A percentile compares a stretch with the other conserved stretches of the same genome.
These are phyloP conservation scores for Bathelium albidoporum DNA, from an alignment of 495 filamentous ascomycete species.

Conservation along the genomic window DNA sequence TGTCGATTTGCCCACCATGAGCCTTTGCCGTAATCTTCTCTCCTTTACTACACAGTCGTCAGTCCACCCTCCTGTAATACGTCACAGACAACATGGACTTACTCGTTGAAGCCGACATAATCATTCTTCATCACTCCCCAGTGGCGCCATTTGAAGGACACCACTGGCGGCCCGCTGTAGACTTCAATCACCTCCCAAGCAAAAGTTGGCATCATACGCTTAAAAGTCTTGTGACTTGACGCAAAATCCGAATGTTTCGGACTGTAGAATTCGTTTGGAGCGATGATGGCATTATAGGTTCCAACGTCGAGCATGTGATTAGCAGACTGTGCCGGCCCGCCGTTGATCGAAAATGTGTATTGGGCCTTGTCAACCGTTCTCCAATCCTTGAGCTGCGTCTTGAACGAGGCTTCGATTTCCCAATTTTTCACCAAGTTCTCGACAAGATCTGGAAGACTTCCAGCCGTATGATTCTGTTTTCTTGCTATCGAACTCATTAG, in stretches of 20 bases:
- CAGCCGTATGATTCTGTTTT: slow-evolving; percentile 41
- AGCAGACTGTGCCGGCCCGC: slow-evolving; percentile 40
- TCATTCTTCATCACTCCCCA: slow-evolving; percentile 57
- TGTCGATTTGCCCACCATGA: slow-evolving; percentile 41
- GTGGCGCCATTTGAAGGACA: slow-evolving; percentile 53
- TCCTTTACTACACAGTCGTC: slow-evolving; percentile 36
- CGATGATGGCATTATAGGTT: slow-evolving; percentile 58
- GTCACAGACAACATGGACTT: slow-evolving; percentile 13
- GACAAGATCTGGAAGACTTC: slow-evolving; percentile 47
- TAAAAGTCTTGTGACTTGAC: slow-evolving; percentile 55
- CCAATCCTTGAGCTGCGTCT: slow-evolving; percentile 49
- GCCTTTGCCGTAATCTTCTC: slow-evolving; percentile 50
- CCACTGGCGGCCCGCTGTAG: slow-evolving; percentile 48
- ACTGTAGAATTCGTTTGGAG: slow-evolving; percentile 50
- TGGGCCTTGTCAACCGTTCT: slow-evolving; percentile 46
- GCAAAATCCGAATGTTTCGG: slow-evolving; percentile 47
- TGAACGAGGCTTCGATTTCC: slow-evolving; percentile 62
- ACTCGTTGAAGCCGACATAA: slow-evolving; percentile 53
- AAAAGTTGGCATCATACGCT: slow-evolving; percentile 60
- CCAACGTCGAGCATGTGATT: slow-evolving; percentile 57
- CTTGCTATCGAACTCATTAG: slow-evolving; percentile 36
- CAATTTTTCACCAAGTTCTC: slow-evolving; percentile 64
- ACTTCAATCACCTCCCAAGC: slow-evolving; percentile 61
- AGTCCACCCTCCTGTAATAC: background rate
- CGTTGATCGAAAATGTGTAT: slow-evolving; percentile 55